phyloP scores from a whole-genome alignment of 1,284 basidiomycete genomes.

The Malassezia pachydermatis region DNA sequence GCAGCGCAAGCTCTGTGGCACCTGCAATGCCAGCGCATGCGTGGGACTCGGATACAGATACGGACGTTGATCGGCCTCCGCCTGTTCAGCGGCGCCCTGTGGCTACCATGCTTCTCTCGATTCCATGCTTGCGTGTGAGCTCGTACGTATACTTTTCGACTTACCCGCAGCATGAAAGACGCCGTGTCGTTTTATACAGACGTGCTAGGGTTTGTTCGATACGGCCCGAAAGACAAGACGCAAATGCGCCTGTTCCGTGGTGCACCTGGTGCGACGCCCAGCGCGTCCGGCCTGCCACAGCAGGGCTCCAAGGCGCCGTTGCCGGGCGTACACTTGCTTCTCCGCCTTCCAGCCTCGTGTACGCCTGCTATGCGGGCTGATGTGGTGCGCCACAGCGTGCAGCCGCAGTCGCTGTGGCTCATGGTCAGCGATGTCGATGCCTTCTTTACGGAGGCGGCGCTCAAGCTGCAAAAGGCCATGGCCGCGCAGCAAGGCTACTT shows the following conservation, averaged over 20 bases:
- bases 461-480: not conserved
- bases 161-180: no score
- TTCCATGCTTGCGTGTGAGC: not conserved
- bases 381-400: not conserved
- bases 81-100: not conserved
- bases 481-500: slow-evolving; percentile 23
- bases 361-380: not conserved
- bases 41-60: no score
- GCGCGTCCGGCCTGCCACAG: not conserved
- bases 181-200: slow-evolving; percentile 8
- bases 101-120: slow-evolving; percentile 1
- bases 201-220: slow-evolving; percentile 6
- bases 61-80: no score
- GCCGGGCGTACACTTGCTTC: slow-evolving; percentile 4
- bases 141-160: not conserved
- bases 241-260: slow-evolving; percentile 10
- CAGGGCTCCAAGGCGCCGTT: not conserved
- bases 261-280: slow-evolving; percentile 1
- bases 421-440: slow-evolving; percentile 8
- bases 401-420: slow-evolving; percentile 2
- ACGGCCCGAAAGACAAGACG: not conserved
- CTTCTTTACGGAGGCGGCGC: slow-evolving; percentile 8
- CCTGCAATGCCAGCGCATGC: not conserved
- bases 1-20: no score
- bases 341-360: not conserved